A percentile compares a stretch with the other conserved stretches of the same genome.
phyloP scores from a whole-genome alignment of 495 filamentous ascomycete genomes.

The Podospora conica region DNA sequence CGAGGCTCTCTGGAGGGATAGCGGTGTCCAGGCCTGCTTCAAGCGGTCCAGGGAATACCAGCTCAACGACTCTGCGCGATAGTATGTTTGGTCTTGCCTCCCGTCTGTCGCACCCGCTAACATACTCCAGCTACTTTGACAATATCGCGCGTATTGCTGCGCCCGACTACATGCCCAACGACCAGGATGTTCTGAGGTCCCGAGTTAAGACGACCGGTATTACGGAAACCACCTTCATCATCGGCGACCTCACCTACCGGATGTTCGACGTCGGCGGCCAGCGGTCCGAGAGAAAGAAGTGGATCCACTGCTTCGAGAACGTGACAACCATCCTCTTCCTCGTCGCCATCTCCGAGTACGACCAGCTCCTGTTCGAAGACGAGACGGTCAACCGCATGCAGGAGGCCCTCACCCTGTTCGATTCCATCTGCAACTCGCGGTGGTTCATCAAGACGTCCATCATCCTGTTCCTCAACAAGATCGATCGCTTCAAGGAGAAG shows the following conservation, averaged over 20 bases:
- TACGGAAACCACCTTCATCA: constrained; percentile 97
- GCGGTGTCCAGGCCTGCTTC: constrained; percentile 92
- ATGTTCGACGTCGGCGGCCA: constrained; percentile 99
- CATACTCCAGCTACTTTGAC: constrained; percentile 77
- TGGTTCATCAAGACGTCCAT: constrained; percentile 99
- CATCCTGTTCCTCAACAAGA: constrained; percentile 99
- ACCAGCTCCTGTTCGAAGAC: constrained; percentile 95
- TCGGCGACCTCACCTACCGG: constrained; percentile 93
- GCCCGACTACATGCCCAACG: constrained; percentile 90
- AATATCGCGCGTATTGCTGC: constrained; percentile 87
- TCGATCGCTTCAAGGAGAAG: constrained; percentile 99
- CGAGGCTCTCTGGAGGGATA: constrained; percentile 87
- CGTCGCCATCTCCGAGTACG: constrained; percentile 98
- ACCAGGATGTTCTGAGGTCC: constrained; percentile 95
- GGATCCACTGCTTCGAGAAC: constrained; percentile 99
- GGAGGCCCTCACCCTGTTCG: constrained; percentile 94
- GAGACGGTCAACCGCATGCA: constrained; percentile 98
- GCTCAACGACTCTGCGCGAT: constrained; percentile 95
- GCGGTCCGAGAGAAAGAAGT: constrained; percentile 99
- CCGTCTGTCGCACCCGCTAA: constrained; percentile 27
- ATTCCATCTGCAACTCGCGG: constrained; percentile 97
- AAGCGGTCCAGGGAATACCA: constrained; percentile 94
- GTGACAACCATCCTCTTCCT: constrained; percentile 98
- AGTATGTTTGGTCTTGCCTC: constrained; percentile 63
- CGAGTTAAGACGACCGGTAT: constrained; percentile 99